Percentiles rank a stretch among this genome's conserved stretches.
Evolutionary conservation across 139 green algal genomes (phyloP).

Genomic region (Chlamydomonas sphaeroides): DNA sequence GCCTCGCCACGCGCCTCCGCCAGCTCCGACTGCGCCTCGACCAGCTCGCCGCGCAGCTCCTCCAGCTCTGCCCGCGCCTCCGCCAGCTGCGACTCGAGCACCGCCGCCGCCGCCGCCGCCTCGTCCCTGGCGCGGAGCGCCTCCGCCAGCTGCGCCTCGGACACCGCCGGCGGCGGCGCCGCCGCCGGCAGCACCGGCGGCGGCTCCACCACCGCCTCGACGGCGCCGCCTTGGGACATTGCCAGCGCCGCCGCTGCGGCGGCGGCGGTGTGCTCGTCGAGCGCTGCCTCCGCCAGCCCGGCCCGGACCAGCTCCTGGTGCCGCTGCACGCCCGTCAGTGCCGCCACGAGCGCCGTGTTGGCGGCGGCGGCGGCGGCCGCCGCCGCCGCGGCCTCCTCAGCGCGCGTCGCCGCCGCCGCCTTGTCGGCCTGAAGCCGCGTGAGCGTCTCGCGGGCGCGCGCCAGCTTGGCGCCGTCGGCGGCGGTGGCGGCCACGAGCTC

Average conservation of each 20-base stretch:
- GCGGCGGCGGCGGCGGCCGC: neutral
- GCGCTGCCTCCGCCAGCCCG: neutral
- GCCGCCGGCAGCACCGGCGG: neutral
- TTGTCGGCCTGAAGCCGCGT: constrained; percentile 22
- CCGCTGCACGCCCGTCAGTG: neutral
- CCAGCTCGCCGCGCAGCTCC: neutral
- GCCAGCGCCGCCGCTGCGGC: no score
- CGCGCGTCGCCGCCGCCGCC: neutral
- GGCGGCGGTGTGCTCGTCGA: no score
- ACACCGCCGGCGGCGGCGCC: neutral
- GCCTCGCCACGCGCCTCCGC: neutral
- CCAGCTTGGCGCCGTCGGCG: constrained; percentile 12
- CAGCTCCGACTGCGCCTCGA: neutral
- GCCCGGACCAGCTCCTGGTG: constrained; percentile 7
- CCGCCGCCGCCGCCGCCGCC: neutral
- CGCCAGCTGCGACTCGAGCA: neutral
- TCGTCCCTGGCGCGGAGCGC: neutral
- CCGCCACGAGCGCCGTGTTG: constrained; percentile 17
- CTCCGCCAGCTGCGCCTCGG: neutral
- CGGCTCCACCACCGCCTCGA: neutral
- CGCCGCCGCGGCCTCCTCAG: constrained; percentile 14
- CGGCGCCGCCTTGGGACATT: no score
- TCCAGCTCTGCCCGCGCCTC: neutral
- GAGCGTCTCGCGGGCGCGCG: constrained; percentile 4
- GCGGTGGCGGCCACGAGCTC: constrained; percentile 25